phyloP scores from a whole-genome alignment of 2,329 filamentous ascomycete species.

The Aspergillus oerlinghausenensis region DNA sequence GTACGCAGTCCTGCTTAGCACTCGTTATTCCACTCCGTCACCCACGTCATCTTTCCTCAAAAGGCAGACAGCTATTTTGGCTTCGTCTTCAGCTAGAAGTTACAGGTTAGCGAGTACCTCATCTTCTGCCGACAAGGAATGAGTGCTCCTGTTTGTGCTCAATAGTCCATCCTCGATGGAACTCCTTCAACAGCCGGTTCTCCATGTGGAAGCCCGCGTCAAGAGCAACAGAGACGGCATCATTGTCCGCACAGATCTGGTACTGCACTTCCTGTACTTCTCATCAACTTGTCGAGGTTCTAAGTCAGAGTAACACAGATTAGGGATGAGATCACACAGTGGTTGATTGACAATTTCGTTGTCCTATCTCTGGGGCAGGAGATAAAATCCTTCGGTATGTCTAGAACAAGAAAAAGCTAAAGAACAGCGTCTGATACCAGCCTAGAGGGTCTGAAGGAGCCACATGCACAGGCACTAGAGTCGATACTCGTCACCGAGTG shows the following conservation, averaged over 20 bases:
- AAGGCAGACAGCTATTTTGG: too few relatives aligned
- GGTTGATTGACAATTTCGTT: conserved; percentile 31
- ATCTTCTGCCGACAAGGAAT: background rate
- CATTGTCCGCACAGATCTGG: conserved; percentile 29
- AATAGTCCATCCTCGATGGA: conserved; percentile 1
- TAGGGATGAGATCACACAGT: conserved; percentile 33
- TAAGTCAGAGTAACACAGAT: conserved; percentile 20
- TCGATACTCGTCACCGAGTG: conserved; percentile 38
- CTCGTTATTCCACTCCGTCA: too few relatives aligned
- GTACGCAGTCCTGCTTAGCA: background rate
- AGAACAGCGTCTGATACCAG: conserved; percentile 1
- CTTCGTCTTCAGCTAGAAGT: too few relatives aligned
- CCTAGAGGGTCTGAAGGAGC: conserved; percentile 22
- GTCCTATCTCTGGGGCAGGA: conserved; percentile 31
- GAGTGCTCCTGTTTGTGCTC: background rate
- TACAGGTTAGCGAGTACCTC: background rate
- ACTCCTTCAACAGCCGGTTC: conserved; percentile 21
- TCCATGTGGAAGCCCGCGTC: conserved; percentile 39
- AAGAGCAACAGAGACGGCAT: conserved; percentile 21
- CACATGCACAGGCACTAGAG: conserved; percentile 26
- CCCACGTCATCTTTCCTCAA: too few relatives aligned
- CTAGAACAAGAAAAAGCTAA: background rate
- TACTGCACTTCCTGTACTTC: conserved; percentile 8
- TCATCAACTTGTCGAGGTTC: background rate
- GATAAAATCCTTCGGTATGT: conserved; percentile 27